These are phyloP conservation scores for Candida alai DNA, from an alignment of 805 yeast genomes.

Conservation along the genomic window DNA sequence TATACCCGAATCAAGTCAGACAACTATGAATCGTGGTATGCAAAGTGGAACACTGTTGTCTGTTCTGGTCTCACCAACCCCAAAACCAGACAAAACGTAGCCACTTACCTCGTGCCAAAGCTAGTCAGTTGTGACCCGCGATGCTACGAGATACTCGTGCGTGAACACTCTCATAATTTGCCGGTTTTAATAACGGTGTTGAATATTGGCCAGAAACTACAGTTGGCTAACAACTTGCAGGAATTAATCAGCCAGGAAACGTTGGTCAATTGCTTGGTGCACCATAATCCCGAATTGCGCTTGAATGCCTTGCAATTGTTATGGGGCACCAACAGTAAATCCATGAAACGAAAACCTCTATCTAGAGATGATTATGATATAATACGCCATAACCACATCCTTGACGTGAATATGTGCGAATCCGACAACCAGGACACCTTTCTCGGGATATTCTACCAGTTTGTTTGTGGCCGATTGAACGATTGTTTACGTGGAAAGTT, in stretches of 20 bases:
- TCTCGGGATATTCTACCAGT: constrained; percentile 55
- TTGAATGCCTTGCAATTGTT: constrained; percentile 58
- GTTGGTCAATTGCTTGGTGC: constrained; percentile 36
- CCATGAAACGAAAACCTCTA: constrained; percentile 48
- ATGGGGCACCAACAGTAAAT: constrained; percentile 52
- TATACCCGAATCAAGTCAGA: constrained; percentile 23
- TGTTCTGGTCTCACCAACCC: constrained; percentile 28
- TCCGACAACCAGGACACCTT: constrained; percentile 51
- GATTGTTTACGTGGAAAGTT: constrained; percentile 45
- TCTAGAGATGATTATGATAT: constrained; percentile 40
- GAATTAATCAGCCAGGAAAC: constrained; percentile 4
- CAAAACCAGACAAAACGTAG: constrained; percentile 43
- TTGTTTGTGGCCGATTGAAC: constrained; percentile 54
- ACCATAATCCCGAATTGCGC: constrained; percentile 39
- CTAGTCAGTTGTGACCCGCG: constrained; percentile 51
- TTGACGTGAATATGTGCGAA: constrained; percentile 58
- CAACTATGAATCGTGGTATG: constrained; percentile 44
- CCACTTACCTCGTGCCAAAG: constrained; percentile 58
- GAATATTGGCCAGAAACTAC: constrained; percentile 61
- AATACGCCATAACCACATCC: constrained; percentile 31
- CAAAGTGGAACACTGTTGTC: constrained; percentile 46
- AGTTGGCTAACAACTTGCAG: constrained; percentile 9
- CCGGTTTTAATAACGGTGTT: constrained; percentile 50
- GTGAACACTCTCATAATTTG: constrained; percentile 24
- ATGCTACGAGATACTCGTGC: constrained; percentile 19